Percentiles rank a stretch among this genome's conserved stretches.
phyloP scores from a whole-genome alignment of 2,329 filamentous ascomycete species.

The Colletotrichum gloeosporioides region DNA sequence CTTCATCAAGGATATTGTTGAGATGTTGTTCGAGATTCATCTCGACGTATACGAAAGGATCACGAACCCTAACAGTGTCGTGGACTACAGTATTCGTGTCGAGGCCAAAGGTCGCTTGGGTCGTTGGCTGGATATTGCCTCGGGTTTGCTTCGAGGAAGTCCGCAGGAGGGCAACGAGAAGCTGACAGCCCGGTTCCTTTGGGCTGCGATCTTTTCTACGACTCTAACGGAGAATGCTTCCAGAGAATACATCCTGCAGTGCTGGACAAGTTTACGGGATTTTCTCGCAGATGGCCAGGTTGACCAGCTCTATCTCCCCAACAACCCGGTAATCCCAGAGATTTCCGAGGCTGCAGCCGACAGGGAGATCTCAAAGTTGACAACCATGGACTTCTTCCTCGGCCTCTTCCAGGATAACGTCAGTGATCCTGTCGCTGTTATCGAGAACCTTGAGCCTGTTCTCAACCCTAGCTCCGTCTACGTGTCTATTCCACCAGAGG shows the following conservation, averaged over 20 bases:
- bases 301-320: slow-evolving; percentile 68
- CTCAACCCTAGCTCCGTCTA: slow-evolving; percentile 73
- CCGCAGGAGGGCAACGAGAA: slow-evolving; percentile 38
- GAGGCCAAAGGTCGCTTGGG: slow-evolving; percentile 56
- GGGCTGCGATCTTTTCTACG: slow-evolving; percentile 60
- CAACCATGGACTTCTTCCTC: slow-evolving; percentile 95
- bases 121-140: slow-evolving; percentile 58
- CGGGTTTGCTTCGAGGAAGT: slow-evolving; percentile 45
- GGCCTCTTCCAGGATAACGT: slow-evolving; percentile 86
- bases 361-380: slow-evolving; percentile 88
- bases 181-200: slow-evolving; percentile 59
- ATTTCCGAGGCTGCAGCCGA: slow-evolving; percentile 85
- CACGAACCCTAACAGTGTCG: slow-evolving; percentile 60
- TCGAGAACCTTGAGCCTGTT: slow-evolving; percentile 91
- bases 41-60: slow-evolving; percentile 66
- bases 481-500: slow-evolving; percentile 28
- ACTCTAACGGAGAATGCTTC: slow-evolving; percentile 58
- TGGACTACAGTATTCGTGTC: slow-evolving; percentile 52
- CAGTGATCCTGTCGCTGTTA: slow-evolving; percentile 81
- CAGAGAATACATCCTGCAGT: slow-evolving; percentile 61
- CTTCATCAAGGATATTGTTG: slow-evolving; percentile 40
- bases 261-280: slow-evolving; percentile 64
- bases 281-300: slow-evolving; percentile 47
- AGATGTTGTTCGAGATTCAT: slow-evolving; percentile 68
- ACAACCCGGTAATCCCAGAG: slow-evolving; percentile 88